Percentiles rank a stretch among this genome's conserved stretches.
Evolutionary conservation across 306 rosid species (phyloP).

Genomic region (Trifolium pratense): DNA sequence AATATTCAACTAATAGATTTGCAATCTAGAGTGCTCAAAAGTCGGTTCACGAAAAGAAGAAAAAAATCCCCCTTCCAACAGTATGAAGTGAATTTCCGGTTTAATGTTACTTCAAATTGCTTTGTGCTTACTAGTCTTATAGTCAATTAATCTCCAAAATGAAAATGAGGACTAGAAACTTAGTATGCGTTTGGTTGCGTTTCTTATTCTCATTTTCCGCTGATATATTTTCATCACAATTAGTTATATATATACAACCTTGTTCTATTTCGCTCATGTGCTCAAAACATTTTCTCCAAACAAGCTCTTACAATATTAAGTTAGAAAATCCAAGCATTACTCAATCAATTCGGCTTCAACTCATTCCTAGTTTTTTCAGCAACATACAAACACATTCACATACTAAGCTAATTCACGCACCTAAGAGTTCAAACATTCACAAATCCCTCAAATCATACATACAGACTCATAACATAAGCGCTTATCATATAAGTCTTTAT

Average conservation of each 20-base stretch:
- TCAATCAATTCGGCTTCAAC: constrained; percentile 12
- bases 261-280: neutral
- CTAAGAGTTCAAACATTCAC: constrained; percentile 22
- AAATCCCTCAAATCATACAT: constrained; percentile 11
- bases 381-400: neutral
- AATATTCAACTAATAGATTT: neutral
- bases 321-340: neutral
- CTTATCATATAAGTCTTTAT: neutral
- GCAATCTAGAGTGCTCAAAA: neutral
- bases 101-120: neutral
- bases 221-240: neutral
- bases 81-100: neutral
- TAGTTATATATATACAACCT: neutral
- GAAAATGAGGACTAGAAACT: neutral
- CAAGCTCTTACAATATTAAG: neutral
- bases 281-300: neutral
- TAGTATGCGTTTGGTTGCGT: neutral
- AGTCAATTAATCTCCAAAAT: neutral
- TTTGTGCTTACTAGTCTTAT: constrained; percentile 1
- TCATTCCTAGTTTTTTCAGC: constrained; percentile 1
- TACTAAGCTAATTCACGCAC: constrained; percentile 10
- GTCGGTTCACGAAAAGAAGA: neutral
- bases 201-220: neutral
- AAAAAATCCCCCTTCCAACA: neutral
- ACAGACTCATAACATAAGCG: no score